phyloP scores from a whole-genome alignment of 306 rosid genomes.

The Malus orientalis region DNA sequence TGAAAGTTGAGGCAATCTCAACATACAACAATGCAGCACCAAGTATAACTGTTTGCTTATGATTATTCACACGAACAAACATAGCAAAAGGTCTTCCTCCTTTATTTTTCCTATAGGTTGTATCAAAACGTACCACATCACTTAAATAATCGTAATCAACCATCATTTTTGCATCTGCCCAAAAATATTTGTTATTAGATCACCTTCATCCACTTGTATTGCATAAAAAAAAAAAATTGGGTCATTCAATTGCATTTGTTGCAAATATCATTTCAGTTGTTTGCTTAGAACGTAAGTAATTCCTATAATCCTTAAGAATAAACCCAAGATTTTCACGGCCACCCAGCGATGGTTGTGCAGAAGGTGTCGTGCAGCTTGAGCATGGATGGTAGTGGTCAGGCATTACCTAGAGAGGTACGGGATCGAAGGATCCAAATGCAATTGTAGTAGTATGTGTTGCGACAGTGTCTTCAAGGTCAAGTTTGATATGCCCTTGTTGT shows the following conservation, averaged over 20 bases:
- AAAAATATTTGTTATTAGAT: background rate
- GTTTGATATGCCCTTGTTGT: too few relatives aligned
- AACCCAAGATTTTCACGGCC: background rate
- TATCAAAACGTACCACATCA: background rate
- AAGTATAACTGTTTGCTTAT: background rate
- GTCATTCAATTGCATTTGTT: background rate
- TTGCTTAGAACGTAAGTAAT: background rate
- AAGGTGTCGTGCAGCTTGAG: too few relatives aligned
- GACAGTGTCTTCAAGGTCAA: too few relatives aligned
- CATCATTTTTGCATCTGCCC: background rate
- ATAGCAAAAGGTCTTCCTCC: background rate
- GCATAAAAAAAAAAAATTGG: background rate
- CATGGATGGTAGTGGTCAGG: too few relatives aligned
- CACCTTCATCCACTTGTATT: background rate
- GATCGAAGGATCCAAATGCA: too few relatives aligned
- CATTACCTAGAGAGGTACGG: too few relatives aligned
- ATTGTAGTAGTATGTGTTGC: too few relatives aligned
- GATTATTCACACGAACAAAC: background rate
- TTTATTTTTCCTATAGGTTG: background rate
- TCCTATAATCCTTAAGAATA: background rate
- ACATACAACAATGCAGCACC: background rate
- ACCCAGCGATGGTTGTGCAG: background rate
- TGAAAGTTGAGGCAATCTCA: background rate
- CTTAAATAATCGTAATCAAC: background rate
- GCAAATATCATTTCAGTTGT: background rate